Conservation (phyloP, 208 protist species). For the Trypanosoma mega region DNA sequence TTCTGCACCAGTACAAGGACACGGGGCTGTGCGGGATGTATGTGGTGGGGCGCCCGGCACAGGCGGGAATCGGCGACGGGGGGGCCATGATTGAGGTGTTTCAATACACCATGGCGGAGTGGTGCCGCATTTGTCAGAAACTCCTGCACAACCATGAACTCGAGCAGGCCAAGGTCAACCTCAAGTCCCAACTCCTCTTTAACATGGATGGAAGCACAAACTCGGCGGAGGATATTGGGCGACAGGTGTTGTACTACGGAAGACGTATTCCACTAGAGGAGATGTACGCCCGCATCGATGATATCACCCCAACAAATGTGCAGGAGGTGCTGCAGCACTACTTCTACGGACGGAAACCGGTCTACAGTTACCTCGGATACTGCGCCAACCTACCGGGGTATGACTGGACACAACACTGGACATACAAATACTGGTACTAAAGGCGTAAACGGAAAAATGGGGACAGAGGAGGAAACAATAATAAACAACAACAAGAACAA, state of each 20-base stretch:
- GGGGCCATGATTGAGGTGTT: constrained; percentile 81
- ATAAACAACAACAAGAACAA: neutral
- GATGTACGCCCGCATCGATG: constrained; percentile 92
- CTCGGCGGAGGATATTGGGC: constrained; percentile 84
- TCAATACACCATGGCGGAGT: constrained; percentile 89
- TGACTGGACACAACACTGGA: constrained; percentile 88
- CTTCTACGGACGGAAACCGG: constrained; percentile 88
- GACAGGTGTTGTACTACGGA: constrained; percentile 83
- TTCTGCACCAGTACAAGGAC: constrained; percentile 88
- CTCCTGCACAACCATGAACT: constrained; percentile 84
- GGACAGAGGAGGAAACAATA: neutral
- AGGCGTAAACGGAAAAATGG: neutral
- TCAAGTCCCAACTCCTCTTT: constrained; percentile 89
- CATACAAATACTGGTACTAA: constrained; percentile 93
- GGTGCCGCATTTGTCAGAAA: constrained; percentile 84
- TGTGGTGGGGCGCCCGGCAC: constrained; percentile 65
- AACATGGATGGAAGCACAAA: constrained; percentile 89
- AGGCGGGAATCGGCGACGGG: constrained; percentile 58
- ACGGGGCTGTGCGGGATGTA: constrained; percentile 88
- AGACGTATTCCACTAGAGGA: constrained; percentile 83
- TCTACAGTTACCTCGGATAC: constrained; percentile 87
- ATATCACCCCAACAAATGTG: constrained; percentile 80
- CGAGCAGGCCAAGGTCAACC: constrained; percentile 85
- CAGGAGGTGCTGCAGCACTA: constrained; percentile 91
- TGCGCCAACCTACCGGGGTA: constrained; percentile 81